Conservation (phyloP, 768 basidiomycete species). For the Boletus rubescentipes region DNA sequence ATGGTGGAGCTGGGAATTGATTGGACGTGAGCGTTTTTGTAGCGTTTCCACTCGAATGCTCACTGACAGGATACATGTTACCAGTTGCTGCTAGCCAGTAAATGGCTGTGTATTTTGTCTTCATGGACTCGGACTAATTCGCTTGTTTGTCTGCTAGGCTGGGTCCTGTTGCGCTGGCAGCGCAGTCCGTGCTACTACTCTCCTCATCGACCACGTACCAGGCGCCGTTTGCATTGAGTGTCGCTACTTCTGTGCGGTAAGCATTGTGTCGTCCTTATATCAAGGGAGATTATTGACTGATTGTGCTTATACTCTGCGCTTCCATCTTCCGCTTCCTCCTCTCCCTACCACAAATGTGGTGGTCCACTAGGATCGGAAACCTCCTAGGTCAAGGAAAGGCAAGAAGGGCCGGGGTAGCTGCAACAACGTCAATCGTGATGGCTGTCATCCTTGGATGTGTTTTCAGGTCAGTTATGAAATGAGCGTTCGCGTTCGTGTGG, state of each 20-base stretch:
- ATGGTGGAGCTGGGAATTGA: constrained; percentile 98
- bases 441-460: constrained; percentile 60
- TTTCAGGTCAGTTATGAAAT: constrained; percentile 50
- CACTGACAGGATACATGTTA: not conserved
- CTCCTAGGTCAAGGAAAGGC: constrained; percentile 80
- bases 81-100: constrained; percentile 57
- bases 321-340: not conserved
- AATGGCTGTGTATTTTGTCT: constrained; percentile 5
- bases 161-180: constrained; percentile 78
- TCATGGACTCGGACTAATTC: not conserved
- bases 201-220: constrained; percentile 79
- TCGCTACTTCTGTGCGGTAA: constrained; percentile 84
- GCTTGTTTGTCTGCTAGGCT: constrained; percentile 45
- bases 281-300: not conserved
- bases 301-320: not conserved
- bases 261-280: constrained; percentile 15
- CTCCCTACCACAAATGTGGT: not conserved
- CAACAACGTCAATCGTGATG: constrained; percentile 63
- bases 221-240: constrained; percentile 77
- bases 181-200: constrained; percentile 82
- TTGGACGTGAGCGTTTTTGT: constrained; percentile 42
- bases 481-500: not conserved
- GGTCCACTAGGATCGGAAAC: constrained; percentile 69
- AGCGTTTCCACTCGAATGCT: not conserved
- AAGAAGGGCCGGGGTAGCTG: constrained; percentile 67